Conservation (phyloP, 352 stramenopile genomes). For the Pythium dissotocum region DNA sequence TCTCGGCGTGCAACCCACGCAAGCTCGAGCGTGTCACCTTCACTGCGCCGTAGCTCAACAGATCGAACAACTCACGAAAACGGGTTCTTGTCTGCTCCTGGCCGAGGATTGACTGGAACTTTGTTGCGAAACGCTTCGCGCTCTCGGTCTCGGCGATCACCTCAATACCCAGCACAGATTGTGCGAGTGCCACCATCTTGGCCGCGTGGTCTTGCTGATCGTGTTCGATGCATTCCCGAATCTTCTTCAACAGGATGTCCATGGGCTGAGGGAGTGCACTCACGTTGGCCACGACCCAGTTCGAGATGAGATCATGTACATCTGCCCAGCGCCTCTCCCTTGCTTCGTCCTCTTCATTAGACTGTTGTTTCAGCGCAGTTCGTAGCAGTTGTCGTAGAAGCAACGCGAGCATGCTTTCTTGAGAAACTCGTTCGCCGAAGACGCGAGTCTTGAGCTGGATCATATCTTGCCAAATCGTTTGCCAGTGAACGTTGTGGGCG, state of each 20-base stretch:
- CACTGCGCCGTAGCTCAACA: conserved; percentile 57
- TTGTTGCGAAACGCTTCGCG: neutral
- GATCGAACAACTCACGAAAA: conserved; percentile 42
- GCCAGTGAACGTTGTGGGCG: conserved; percentile 37
- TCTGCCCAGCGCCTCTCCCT: conserved; percentile 16
- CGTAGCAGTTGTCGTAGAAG: conserved; percentile 54
- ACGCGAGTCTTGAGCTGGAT: conserved; percentile 70
- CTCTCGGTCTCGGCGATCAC: conserved; percentile 26
- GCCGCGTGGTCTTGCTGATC: conserved; percentile 25
- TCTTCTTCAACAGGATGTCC: conserved; percentile 34
- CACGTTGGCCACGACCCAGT: conserved; percentile 53
- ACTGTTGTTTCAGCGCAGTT: neutral
- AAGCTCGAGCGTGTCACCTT: conserved; percentile 41
- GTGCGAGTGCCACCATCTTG: conserved; percentile 28
- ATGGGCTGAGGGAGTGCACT: conserved; percentile 48
- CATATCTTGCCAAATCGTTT: conserved; percentile 60
- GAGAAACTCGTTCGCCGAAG: conserved; percentile 57
- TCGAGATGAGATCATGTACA: conserved; percentile 45
- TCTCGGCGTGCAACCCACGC: conserved; percentile 21
- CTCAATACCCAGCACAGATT: conserved; percentile 35
- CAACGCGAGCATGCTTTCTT: conserved; percentile 55
- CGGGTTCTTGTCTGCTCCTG: conserved; percentile 17
- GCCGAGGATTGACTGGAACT: conserved; percentile 12
- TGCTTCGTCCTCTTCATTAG: conserved; percentile 5
- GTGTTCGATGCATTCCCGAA: conserved; percentile 37